Conservation (phyloP, 306 rosid species). For the Quercus glauca region DNA sequence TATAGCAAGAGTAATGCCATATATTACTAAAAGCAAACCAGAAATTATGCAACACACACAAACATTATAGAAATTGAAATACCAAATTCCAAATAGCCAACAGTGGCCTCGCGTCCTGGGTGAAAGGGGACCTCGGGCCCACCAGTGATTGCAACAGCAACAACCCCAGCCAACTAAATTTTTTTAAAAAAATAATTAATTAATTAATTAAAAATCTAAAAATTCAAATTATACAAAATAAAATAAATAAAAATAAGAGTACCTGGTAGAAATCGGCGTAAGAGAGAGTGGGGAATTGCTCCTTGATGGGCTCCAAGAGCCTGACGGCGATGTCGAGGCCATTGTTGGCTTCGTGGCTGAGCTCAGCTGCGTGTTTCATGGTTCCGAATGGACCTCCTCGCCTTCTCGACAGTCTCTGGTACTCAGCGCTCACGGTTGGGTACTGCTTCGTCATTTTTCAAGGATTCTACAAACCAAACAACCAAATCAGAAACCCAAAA, state of each 20-base stretch:
- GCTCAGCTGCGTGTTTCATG: constrained; percentile 55
- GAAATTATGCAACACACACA: not conserved
- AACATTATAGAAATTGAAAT: not conserved
- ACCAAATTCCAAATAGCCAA: not conserved
- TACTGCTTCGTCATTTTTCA: constrained; percentile 67
- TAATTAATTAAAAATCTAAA: not conserved
- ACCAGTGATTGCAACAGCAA: constrained; percentile 90
- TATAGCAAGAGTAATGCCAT: not conserved
- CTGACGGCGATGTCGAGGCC: constrained; percentile 94
- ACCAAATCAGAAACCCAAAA: not conserved
- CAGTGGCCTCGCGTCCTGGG: constrained; percentile 82
- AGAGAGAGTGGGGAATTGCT: constrained; percentile 61
- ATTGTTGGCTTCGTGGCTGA: constrained; percentile 71
- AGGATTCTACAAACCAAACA: constrained; percentile 8
- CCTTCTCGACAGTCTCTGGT: constrained; percentile 76
- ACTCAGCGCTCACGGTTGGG: constrained; percentile 80
- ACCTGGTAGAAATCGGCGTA: constrained; percentile 97
- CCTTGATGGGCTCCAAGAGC: constrained; percentile 86
- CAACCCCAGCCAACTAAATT: constrained; percentile 79
- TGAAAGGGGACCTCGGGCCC: constrained; percentile 98
- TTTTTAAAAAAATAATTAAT: not conserved
- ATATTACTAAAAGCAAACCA: not conserved
- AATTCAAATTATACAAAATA: not conserved
- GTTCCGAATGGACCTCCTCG: constrained; percentile 97
- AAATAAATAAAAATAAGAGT: too few species aligned